Evolutionary conservation across 768 basidiomycete genomes (phyloP), one percentile per base, ranked within the genome.

Genomic region (Suillus plorans): DNA sequence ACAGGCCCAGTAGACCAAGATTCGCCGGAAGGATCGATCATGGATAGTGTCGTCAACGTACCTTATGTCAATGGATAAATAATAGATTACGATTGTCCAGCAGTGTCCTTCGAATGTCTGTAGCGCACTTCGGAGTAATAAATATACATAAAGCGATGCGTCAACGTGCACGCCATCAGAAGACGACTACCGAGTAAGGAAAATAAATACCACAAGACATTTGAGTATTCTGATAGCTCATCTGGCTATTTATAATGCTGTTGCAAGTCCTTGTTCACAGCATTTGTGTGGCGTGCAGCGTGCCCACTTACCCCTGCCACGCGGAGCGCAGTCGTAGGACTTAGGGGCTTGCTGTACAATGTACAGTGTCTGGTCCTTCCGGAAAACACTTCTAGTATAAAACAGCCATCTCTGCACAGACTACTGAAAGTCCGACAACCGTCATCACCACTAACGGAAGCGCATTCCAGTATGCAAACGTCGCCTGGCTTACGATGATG

Each of bases 361-460:
- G 14, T 4, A 50, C 14, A 28, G 49, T 7, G 2, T 28, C 52
- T 2, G 5, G 20, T n/a, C 31, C 53, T 20, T 53, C 18, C 1
- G 20, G 31, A 34, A 55, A 0, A 20, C 28, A 6, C 2, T 12
- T 20, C 42, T 22, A 62, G 70, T 80, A 83, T 25, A 87, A 65
- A 20, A 89, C 82, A 0, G 84, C 82, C 82, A 94, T 90, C 78
- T 95, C 91, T 2, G 88, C 88, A 20, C 86, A 87, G 1, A 96
- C 88, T 7, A 95, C 82, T 1, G 80, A 85, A 36, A 91, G 81
- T 8, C 88, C 91, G 5, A 86, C 85, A 9, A 78, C 80, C 22
- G 89, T 90, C 79, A 92, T 89, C 5, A 83, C 79, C 14, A 87
- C 63, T 61, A 94, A 72, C 0, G 91, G 90, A 6, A 90, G 65